Base-by-base conservation (phyloP, 805 yeast species). In the Kluyveromyces dobzhanskii region DNA sequence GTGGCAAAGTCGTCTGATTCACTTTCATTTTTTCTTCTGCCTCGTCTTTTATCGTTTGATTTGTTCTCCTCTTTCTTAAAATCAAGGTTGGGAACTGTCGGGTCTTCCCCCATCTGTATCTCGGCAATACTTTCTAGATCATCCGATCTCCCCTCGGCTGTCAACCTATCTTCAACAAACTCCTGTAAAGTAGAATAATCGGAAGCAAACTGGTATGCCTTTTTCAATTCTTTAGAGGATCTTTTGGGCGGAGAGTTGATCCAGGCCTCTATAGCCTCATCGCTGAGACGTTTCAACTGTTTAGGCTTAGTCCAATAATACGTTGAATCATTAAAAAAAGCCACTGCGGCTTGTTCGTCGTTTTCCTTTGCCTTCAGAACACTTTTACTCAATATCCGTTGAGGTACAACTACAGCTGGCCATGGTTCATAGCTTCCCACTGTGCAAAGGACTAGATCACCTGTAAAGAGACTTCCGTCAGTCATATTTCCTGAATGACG, bases 381-480 rank as follows among this genome's bases (percentile, higher is more conserved):
- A 35, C 56, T 60, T 7, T 47, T 45, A 33, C 58, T 45, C n/a
- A 57, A 46, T 26, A 56, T 44, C 26, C 55, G 41, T 34, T 54
- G 59, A 9, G 64, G 64, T 23, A 55, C 54, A 3, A 59, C 57
- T 3, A 59, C 59, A 6, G 62, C 62, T 1, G 64, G 64, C 64
- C 64, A 59, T 7, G 62, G 61, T 3, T 59, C 59, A 33, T 53
- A 59, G 3, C 56, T 51, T 3, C 64, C 64, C 14, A 59, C 64
- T 41, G 58, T 59, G 39, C 62, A 59, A 27, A 59, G 43, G 9
- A 59, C 64, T 32, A 59, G 38, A 41, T 52, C 57, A n/a, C 62
- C 62, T 4, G 61, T 57, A 21, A 42, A 49, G 23, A 53, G 40
- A 9, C 45, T 44, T 12, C 42, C 38, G 27, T 36, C 39, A 50